Percentiles rank a stretch among this genome's conserved stretches.
These are phyloP conservation scores for Naegleria lovaniensis DNA, from an alignment of 208 protist species.

Conservation along the genomic window DNA sequence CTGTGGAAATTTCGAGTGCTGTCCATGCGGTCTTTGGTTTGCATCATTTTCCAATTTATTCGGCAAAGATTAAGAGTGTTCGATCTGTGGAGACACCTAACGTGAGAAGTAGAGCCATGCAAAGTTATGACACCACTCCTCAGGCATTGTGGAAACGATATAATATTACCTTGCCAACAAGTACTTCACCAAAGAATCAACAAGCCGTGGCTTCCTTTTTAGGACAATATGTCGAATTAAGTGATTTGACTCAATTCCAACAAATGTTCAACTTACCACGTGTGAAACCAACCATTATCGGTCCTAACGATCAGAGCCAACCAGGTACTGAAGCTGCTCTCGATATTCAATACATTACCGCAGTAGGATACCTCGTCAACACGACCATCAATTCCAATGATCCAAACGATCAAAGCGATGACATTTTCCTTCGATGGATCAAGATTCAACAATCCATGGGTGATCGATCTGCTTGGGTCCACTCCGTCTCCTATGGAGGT, in stretches of 20 bases:
- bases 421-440: not conserved
- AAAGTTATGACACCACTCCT: not conserved
- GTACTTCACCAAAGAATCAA: not conserved
- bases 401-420: not conserved
- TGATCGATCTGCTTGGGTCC: not conserved
- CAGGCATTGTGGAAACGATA: not conserved
- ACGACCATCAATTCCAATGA: not conserved
- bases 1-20: not conserved
- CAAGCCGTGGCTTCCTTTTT: slow-evolving; percentile 6
- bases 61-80: not conserved
- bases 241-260: not conserved
- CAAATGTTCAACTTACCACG: not conserved
- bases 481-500: slow-evolving; percentile 7
- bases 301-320: not conserved
- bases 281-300: not conserved
- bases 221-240: not conserved
- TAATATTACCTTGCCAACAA: not conserved
- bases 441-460: not conserved
- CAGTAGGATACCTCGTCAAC: not conserved
- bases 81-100: not conserved
- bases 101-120: not conserved
- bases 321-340: slow-evolving; percentile 8
- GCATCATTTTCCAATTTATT: not conserved
- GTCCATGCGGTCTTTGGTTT: not conserved
- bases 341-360: slow-evolving; percentile 22